These are phyloP conservation scores for Gaertneriomyces semiglobifer DNA, from an alignment of 192 early-diverging fungal genomes.

Conservation along the genomic window DNA sequence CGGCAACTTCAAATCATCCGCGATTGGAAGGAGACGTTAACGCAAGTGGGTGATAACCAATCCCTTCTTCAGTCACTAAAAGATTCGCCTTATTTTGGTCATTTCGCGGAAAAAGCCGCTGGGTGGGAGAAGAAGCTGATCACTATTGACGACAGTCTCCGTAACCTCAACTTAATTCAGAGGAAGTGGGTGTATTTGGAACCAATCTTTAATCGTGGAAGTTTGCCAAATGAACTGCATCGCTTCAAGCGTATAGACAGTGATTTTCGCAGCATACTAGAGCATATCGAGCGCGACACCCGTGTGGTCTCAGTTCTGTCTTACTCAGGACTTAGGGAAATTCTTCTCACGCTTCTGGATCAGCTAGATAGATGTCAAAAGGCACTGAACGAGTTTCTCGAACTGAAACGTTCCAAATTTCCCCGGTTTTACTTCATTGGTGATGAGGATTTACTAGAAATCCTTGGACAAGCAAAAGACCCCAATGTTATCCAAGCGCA, in stretches of 20 bases:
- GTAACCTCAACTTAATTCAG: constrained; percentile 51
- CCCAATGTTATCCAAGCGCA: constrained; percentile 57
- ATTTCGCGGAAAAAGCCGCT: constrained; percentile 51
- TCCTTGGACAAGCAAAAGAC: constrained; percentile 57
- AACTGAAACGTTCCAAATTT: constrained; percentile 50
- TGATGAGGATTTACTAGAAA: constrained; percentile 59
- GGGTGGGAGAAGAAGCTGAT: constrained; percentile 52
- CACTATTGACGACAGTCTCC: constrained; percentile 48
- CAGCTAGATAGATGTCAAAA: constrained; percentile 62
- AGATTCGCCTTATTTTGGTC: constrained; percentile 57
- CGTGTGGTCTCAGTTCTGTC: constrained; percentile 47
- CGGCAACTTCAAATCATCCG: constrained; percentile 45
- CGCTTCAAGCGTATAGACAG: constrained; percentile 50
- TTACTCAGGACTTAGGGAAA: constrained; percentile 36
- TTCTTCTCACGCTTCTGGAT: constrained; percentile 43
- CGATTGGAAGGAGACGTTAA: constrained; percentile 60
- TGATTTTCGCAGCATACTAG: constrained; percentile 50
- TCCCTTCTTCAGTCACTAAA: constrained; percentile 55
- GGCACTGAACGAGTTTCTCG: constrained; percentile 58
- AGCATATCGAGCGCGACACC: constrained; percentile 34
- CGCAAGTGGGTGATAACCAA: constrained; percentile 59
- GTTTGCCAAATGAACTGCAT: constrained; percentile 49
- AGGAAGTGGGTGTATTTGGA: constrained; percentile 59
- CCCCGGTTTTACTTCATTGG: constrained; percentile 60
- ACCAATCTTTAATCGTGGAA: constrained; percentile 57